Evolutionary conservation across 352 stramenopile species (phyloP).

Genomic region (Halophytophthora polymorphica): DNA sequence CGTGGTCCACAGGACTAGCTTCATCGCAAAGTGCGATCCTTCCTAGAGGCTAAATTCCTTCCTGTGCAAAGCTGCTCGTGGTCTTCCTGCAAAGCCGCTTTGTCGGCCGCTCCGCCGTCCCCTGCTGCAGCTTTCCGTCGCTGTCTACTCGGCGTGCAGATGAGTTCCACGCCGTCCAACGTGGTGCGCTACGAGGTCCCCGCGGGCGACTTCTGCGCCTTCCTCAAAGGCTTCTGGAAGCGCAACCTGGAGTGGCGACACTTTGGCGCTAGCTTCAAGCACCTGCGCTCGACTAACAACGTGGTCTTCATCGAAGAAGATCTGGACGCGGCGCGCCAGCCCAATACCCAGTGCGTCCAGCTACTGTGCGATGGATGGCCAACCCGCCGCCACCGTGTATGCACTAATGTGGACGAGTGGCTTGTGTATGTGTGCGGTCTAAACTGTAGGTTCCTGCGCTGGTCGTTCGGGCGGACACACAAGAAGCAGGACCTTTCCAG

Average conservation of each 20-base stretch:
- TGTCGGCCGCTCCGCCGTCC: too few relatives aligned
- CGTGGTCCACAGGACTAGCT: too few relatives aligned
- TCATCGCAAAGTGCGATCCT: too few relatives aligned
- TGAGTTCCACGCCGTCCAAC: slow-evolving; percentile 25
- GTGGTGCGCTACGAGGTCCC: slow-evolving; percentile 55
- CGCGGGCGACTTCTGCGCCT: slow-evolving; percentile 62
- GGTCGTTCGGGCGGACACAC: slow-evolving; percentile 72
- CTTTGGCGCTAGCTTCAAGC: slow-evolving; percentile 74
- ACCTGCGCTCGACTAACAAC: slow-evolving; percentile 79
- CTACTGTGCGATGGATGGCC: not conserved
- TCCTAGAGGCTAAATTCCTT: too few relatives aligned
- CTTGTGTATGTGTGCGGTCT: not conserved
- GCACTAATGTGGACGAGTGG: not conserved
- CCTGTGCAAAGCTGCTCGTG: too few relatives aligned
- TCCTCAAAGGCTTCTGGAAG: slow-evolving; percentile 81
- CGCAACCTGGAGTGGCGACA: slow-evolving; percentile 78
- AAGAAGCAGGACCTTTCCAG: slow-evolving; percentile 69
- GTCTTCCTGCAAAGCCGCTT: too few relatives aligned
- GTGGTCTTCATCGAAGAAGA: slow-evolving; percentile 81
- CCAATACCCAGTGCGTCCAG: slow-evolving; percentile 56
- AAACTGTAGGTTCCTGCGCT: slow-evolving; percentile 62
- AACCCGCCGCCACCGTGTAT: not conserved
- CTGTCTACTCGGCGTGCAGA: too few relatives aligned
- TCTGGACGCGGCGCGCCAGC: slow-evolving; percentile 58
- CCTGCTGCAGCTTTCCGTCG: too few relatives aligned